A percentile compares a stretch with the other conserved stretches of the same genome.
Evolutionary conservation across 2,329 filamentous ascomycete species (phyloP).

Genomic region (Fusarium sp.): DNA sequence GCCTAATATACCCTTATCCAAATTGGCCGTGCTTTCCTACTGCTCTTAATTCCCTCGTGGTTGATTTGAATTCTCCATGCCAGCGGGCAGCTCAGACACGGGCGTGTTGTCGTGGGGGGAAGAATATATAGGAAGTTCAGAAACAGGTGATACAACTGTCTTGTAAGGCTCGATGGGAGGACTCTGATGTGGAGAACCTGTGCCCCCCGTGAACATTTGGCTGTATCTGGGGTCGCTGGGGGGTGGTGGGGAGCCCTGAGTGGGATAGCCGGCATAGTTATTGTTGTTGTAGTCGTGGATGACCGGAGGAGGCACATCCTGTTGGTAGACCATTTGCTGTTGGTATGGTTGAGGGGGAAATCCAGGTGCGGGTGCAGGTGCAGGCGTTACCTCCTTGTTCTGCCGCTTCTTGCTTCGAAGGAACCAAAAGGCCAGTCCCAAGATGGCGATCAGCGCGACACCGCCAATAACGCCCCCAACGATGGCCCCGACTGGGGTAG

Average conservation of each 20-base stretch:
- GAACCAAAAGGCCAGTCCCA: neutral
- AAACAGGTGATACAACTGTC: neutral
- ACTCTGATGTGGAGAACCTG: neutral
- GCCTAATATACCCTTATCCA: accelerated
- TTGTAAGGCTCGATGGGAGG: neutral
- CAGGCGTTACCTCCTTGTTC: no score
- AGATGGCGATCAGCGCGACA: neutral
- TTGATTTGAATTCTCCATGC: no score
- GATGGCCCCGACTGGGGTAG: neutral
- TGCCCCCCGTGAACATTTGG: neutral
- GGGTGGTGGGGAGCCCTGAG: neutral
- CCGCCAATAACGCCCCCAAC: neutral
- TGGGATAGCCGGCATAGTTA: neutral
- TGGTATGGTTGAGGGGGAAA: neutral
- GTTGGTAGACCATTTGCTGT: neutral
- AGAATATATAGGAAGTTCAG: neutral
- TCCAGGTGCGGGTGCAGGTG: neutral
- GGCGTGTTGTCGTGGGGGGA: neutral
- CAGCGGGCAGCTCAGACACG: neutral
- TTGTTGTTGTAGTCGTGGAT: neutral
- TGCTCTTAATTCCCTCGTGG: accelerated
- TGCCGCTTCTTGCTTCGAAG: neutral
- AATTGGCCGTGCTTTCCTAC: neutral
- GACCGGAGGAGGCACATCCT: neutral
- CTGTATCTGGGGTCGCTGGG: neutral